Evolutionary conservation across 1,139 yeast species (phyloP).

Genomic region (Kazachstania sp.): DNA sequence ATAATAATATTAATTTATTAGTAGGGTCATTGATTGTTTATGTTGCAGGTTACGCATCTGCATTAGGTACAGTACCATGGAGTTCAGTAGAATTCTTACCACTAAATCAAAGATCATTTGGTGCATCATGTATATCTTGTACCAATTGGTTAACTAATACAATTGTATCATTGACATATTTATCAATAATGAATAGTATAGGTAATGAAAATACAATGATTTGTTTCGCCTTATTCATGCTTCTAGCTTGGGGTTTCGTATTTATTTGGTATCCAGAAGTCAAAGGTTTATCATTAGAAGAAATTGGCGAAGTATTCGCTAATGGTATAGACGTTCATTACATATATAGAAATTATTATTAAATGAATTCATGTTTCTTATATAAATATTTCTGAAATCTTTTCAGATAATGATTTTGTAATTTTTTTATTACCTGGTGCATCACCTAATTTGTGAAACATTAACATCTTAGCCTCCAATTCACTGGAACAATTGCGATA

Average conservation of each 20-base stretch:
- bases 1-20: conserved; percentile 18
- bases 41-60: conserved; percentile 42
- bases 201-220: conserved; percentile 34
- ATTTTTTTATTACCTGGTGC: conserved; percentile 57
- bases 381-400: conserved; percentile 38
- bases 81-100: conserved; percentile 41
- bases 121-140: conserved; percentile 38
- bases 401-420: conserved; percentile 51
- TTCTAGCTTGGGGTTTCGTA: conserved; percentile 36
- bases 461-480: conserved; percentile 36
- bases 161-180: conserved; percentile 35
- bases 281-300: conserved; percentile 40
- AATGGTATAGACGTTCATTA: conserved; percentile 35
- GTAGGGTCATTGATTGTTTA: conserved; percentile 33
- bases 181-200: conserved; percentile 32
- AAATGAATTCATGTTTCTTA: background rate
- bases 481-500: conserved; percentile 31
- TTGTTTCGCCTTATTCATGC: conserved; percentile 34
- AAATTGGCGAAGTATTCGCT: conserved; percentile 35
- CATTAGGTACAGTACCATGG: conserved; percentile 44
- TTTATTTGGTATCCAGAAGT: conserved; percentile 42
- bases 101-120: conserved; percentile 37
- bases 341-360: conserved; percentile 28
- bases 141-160: conserved; percentile 40
- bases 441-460: conserved; percentile 39